These are phyloP conservation scores for Metschnikowia gelsemii DNA, from an alignment of 805 yeast genomes.

Conservation along the genomic window DNA sequence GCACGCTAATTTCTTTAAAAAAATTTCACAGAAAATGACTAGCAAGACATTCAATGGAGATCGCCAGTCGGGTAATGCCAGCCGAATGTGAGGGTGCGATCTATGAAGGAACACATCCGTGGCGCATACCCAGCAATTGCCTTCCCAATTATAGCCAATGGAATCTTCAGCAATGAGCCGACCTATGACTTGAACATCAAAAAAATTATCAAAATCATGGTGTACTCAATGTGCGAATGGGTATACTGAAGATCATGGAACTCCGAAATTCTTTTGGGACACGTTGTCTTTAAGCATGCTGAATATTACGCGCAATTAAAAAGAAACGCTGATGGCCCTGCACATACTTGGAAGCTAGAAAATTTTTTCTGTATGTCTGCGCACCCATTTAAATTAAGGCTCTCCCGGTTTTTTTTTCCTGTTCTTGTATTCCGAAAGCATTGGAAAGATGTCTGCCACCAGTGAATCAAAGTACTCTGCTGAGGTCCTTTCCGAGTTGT, in stretches of 20 bases:
- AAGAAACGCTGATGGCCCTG: conserved; percentile 17
- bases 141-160: too few relatives aligned
- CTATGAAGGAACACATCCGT: conserved; percentile 2
- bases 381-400: conserved; percentile 16
- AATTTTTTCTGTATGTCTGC: conserved; percentile 19
- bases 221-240: too few relatives aligned
- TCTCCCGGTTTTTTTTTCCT: conserved; percentile 15
- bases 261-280: background rate
- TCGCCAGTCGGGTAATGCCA: conserved; percentile 6
- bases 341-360: conserved; percentile 15
- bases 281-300: conserved; percentile 14
- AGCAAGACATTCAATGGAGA: background rate
- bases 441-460: conserved; percentile 49
- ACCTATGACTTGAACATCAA: background rate
- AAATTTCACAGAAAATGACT: background rate
- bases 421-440: conserved; percentile 17
- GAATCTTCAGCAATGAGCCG: too few relatives aligned
- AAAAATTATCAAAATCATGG: background rate
- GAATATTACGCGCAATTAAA: conserved; percentile 17
- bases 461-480: conserved; percentile 61
- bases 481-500: conserved; percentile 90
- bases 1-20: too few relatives aligned
- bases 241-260: too few relatives aligned
- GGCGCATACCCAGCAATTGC: background rate
- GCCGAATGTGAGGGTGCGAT: background rate